These are phyloP conservation scores for Dactylis glomerata DNA, from an alignment of 176 grass and related monocot species.

Conservation along the genomic window DNA sequence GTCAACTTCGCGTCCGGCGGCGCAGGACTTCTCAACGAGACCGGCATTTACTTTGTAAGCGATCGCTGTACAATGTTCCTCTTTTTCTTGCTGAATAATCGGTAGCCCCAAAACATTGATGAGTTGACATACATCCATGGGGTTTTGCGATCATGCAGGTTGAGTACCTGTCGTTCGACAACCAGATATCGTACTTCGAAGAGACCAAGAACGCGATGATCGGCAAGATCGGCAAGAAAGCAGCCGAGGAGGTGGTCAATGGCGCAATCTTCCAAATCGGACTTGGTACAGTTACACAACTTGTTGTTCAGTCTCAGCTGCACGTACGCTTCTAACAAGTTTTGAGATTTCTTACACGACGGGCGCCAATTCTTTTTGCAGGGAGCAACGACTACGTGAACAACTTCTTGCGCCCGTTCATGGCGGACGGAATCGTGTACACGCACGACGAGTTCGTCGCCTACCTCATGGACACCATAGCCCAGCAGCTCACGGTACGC, in stretches of 20 bases:
- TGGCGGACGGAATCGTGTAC: conserved; percentile 82
- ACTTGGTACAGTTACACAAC: conserved; percentile 42
- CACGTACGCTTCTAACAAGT: background rate
- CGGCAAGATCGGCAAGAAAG: conserved; percentile 62
- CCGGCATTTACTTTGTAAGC: conserved; percentile 94
- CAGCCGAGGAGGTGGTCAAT: conserved; percentile 61
- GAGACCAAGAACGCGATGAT: conserved; percentile 55
- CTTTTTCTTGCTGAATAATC: background rate
- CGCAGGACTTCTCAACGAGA: conserved; percentile 87
- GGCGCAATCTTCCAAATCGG: conserved; percentile 70
- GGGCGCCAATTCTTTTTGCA: conserved; percentile 6
- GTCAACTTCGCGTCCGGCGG: conserved; percentile 93
- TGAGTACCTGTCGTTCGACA: conserved; percentile 89
- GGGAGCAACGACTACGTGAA: conserved; percentile 99
- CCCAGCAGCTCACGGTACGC: conserved; percentile 58
- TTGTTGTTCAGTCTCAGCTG: background rate
- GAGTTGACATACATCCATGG: background rate
- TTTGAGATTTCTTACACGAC: background rate
- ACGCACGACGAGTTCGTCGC: conserved; percentile 76
- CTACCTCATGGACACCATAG: conserved; percentile 64
- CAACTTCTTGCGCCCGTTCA: conserved; percentile 93
- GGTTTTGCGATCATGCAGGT: conserved; percentile 33
- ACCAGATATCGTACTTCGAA: conserved; percentile 78
- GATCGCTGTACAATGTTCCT: background rate
- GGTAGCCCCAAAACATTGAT: too few relatives aligned